Evolutionary conservation across 208 protist species (phyloP).

Genomic region (Novymonas esmeraldas): DNA sequence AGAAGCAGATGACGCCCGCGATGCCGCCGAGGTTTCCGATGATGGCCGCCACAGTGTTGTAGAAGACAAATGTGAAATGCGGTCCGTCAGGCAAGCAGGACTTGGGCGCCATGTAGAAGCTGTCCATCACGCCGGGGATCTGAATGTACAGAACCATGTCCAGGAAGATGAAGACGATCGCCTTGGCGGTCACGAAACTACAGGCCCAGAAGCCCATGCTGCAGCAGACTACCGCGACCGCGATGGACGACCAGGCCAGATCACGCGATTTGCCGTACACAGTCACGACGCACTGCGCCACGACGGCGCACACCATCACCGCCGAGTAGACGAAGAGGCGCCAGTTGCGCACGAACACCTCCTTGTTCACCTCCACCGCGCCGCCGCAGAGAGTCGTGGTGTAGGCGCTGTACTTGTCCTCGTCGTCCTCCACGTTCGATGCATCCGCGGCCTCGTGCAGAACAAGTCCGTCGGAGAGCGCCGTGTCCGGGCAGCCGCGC

Average conservation of each 20-base stretch:
- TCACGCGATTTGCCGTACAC: conserved; percentile 17
- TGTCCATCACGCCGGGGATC: conserved; percentile 43
- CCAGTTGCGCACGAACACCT: conserved; percentile 26
- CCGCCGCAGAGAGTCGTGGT: conserved; percentile 22
- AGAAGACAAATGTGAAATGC: conserved; percentile 51
- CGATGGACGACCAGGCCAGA: conserved; percentile 17
- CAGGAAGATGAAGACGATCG: conserved; percentile 47
- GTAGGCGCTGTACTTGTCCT: conserved; percentile 1
- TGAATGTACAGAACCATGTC: conserved; percentile 44
- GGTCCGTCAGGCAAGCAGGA: conserved; percentile 39
- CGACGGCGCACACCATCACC: conserved; percentile 26
- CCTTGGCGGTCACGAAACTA: conserved; percentile 42
- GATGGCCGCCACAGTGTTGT: conserved; percentile 48
- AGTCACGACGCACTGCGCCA: conserved; percentile 23
- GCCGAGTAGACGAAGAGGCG: conserved; percentile 33
- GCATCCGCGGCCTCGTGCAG: too few species aligned
- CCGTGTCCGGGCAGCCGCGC: too few species aligned
- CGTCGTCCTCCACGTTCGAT: conserved; percentile 1
- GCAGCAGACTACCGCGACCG: conserved; percentile 17
- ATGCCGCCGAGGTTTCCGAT: conserved; percentile 43
- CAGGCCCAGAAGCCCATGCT: conserved; percentile 28
- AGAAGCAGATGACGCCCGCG: conserved; percentile 46
- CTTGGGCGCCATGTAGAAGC: conserved; percentile 36
- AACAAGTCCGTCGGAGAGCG: too few species aligned
- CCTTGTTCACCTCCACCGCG: conserved; percentile 25